Evolutionary conservation across 2,329 filamentous ascomycete species (phyloP).

Genomic region (Botrytis cinerea): DNA sequence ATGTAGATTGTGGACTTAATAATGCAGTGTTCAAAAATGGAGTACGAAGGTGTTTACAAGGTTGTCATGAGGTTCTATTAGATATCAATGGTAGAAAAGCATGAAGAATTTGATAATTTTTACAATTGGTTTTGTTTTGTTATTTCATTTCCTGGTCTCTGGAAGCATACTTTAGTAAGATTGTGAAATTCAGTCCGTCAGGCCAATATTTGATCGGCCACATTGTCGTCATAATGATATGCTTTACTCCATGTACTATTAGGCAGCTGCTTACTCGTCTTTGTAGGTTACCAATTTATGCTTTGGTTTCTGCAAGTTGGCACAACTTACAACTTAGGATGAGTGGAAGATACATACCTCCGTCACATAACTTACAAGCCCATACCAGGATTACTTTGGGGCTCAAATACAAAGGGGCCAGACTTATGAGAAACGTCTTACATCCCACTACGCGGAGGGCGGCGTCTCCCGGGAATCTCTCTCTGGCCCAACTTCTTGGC

Average conservation of each 20-base stretch:
- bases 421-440: neutral
- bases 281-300: neutral
- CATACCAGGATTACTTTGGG: neutral
- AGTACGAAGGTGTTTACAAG: constrained; percentile 22
- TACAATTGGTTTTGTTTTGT: neutral
- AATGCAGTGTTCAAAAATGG: constrained; percentile 15
- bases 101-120: constrained; percentile 21
- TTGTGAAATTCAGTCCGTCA: neutral
- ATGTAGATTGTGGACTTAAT: constrained; percentile 80
- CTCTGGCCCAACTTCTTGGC: neutral
- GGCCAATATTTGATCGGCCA: neutral
- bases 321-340: neutral
- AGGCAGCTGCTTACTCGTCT: neutral
- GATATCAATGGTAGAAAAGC: constrained; percentile 24
- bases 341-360: neutral
- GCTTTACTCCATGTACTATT: neutral
- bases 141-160: neutral
- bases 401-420: neutral
- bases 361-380: neutral
- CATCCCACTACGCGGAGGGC: neutral
- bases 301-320: neutral
- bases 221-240: neutral
- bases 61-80: constrained; percentile 17
- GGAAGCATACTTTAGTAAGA: neutral
- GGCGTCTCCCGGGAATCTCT: neutral